Conservation (phyloP, 768 basidiomycete genomes). For the Mycena filopes region DNA sequence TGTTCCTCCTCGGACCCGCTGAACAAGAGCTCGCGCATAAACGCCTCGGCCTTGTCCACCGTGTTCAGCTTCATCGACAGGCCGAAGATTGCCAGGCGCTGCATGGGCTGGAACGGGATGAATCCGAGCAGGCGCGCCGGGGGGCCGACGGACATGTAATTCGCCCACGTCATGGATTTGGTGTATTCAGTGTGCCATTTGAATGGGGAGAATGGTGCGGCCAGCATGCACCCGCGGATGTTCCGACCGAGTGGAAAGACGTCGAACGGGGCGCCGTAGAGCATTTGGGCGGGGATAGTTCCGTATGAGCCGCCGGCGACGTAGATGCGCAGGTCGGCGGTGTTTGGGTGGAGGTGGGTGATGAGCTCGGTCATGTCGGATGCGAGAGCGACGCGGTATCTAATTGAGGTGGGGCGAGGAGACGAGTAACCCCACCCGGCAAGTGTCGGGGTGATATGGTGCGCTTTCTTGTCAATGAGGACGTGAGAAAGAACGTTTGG, state of each 20-base stretch:
- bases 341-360: constrained; percentile 50
- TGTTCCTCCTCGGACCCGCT: constrained; percentile 52
- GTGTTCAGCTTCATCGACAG: constrained; percentile 51
- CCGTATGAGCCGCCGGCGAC: constrained; percentile 66
- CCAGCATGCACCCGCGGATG: constrained; percentile 59
- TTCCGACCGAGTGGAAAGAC: constrained; percentile 60
- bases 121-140: constrained; percentile 50
- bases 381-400: constrained; percentile 48
- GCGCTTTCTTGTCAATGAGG: constrained; percentile 53
- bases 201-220: constrained; percentile 59
- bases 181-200: constrained; percentile 57
- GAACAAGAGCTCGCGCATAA: constrained; percentile 51
- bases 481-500: constrained; percentile 42
- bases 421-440: constrained; percentile 62
- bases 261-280: constrained; percentile 63
- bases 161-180: constrained; percentile 55
- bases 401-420: constrained; percentile 39
- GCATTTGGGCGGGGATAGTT: constrained; percentile 63
- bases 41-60: constrained; percentile 52
- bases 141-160: constrained; percentile 60
- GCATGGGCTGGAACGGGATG: constrained; percentile 53
- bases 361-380: constrained; percentile 53
- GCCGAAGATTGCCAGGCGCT: constrained; percentile 43
- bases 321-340: constrained; percentile 47
- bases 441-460: constrained; percentile 62